These are phyloP conservation scores for Nectriaceae sp. DNA, from an alignment of 2,329 filamentous ascomycete species.

Conservation along the genomic window DNA sequence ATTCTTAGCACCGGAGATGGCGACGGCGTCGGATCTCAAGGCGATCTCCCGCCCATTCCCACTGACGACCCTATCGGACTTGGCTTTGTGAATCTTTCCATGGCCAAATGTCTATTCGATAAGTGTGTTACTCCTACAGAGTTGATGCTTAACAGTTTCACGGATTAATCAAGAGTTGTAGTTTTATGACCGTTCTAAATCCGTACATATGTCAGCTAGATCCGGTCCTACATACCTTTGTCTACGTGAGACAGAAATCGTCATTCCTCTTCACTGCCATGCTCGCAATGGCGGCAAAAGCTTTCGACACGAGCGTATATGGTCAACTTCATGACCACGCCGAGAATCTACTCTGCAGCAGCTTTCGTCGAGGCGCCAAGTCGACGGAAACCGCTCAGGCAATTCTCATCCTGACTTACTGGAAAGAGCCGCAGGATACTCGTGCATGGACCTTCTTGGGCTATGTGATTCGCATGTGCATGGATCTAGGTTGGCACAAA, in stretches of 20 bases:
- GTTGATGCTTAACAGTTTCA: not conserved
- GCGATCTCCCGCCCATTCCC: not conserved
- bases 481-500: conserved; percentile 41
- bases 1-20: conserved; percentile 27
- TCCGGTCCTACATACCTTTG: conserved; percentile 38
- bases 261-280: conserved; percentile 38
- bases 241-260: conserved; percentile 36
- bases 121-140: not conserved
- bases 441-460: conserved; percentile 41
- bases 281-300: conserved; percentile 37
- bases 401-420: conserved; percentile 41
- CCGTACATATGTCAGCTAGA: conserved; percentile 44
- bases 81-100: conserved; percentile 8
- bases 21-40: conserved; percentile 2
- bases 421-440: conserved; percentile 44
- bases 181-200: conserved; percentile 41
- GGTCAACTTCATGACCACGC: conserved; percentile 11
- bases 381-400: conserved; percentile 42
- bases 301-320: conserved; percentile 37
- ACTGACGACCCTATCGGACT: conserved; percentile 8
- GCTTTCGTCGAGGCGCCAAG: conserved; percentile 35
- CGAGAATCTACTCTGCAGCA: conserved; percentile 32
- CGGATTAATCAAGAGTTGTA: not conserved
- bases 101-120: conserved; percentile 7
- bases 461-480: conserved; percentile 41